Evolutionary conservation across 2,329 filamentous ascomycete species (phyloP).

Genomic region (Dactylellina parvicollis): DNA sequence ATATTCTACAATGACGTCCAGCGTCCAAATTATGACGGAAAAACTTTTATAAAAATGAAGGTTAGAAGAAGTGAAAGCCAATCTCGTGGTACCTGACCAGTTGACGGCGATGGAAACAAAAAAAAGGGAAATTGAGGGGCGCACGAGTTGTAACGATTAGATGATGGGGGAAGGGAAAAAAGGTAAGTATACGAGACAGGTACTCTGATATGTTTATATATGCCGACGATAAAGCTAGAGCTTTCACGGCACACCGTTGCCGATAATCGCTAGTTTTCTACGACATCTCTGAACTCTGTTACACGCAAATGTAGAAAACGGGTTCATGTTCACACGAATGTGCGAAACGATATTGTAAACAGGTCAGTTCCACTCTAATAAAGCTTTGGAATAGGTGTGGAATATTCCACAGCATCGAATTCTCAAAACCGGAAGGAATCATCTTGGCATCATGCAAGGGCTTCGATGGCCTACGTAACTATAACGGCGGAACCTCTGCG

Average conservation of each 20-base stretch:
- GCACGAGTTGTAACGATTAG: not conserved
- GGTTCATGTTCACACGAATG: not conserved
- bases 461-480: not conserved
- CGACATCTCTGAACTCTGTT: no score
- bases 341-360: not conserved
- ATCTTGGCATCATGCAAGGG: not conserved
- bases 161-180: not conserved
- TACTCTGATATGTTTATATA: not conserved
- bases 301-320: not conserved
- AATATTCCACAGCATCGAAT: not conserved
- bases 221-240: not conserved
- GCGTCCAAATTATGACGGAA: conserved; percentile 1
- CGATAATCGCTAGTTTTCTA: not conserved
- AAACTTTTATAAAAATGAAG: not conserved
- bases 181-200: not conserved
- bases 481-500: not conserved
- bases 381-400: not conserved
- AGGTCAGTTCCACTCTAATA: not conserved
- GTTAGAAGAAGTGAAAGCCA: not conserved
- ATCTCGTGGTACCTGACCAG: conserved; percentile 6
- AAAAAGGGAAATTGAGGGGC: not conserved
- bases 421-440: not conserved
- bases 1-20: conserved; percentile 2
- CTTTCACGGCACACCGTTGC: not conserved
- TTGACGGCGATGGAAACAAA: not conserved